phyloP scores from a whole-genome alignment of 2,329 filamentous ascomycete species.

The Daldinia sp. region DNA sequence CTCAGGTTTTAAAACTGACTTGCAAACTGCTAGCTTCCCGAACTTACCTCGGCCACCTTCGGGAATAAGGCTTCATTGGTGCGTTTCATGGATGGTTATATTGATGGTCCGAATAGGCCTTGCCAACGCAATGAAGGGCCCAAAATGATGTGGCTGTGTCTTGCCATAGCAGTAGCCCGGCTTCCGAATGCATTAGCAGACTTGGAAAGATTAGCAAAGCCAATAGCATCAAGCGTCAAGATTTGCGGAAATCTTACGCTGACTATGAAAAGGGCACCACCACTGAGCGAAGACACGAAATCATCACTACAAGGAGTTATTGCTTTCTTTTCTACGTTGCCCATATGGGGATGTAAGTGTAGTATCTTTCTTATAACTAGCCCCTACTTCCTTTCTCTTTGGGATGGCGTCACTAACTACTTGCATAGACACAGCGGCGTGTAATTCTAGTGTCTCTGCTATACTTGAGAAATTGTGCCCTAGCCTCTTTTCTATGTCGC shows the following conservation, averaged over 20 bases:
- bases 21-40: conserved; percentile 56
- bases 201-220: conserved; percentile 19
- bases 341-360: conserved; percentile 43
- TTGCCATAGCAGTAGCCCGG: conserved; percentile 35
- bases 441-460: conserved; percentile 13
- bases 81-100: conserved; percentile 32
- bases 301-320: conserved; percentile 32
- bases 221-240: conserved; percentile 24
- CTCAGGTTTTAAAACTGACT: conserved; percentile 5
- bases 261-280: conserved; percentile 14
- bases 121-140: conserved; percentile 32
- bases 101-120: conserved; percentile 33
- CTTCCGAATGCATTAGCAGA: conserved; percentile 24
- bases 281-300: conserved; percentile 26
- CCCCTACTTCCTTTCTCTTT: not conserved
- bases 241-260: conserved; percentile 1
- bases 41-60: conserved; percentile 77
- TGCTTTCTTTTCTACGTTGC: conserved; percentile 37
- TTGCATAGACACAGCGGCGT: conserved; percentile 26
- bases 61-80: conserved; percentile 66
- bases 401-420: conserved; percentile 5
- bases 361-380: not conserved
- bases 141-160: conserved; percentile 36
- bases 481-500: conserved; percentile 20
- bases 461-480: conserved; percentile 29